Evolutionary conservation across 495 filamentous ascomycete genomes (phyloP).

Genomic region (Lindgomyces ingoldianus): DNA sequence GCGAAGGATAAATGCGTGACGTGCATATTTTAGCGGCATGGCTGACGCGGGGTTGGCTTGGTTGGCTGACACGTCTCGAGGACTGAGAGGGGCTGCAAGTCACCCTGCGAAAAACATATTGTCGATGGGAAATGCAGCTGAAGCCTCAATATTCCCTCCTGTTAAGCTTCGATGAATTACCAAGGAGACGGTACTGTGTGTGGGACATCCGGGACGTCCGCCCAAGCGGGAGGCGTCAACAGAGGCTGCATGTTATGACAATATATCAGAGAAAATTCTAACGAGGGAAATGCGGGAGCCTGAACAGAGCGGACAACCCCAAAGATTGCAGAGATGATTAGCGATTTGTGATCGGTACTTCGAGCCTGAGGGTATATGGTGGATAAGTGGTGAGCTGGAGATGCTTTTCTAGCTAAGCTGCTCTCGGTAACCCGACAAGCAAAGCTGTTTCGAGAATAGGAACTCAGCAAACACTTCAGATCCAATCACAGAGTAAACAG

Average conservation of each 20-base stretch:
- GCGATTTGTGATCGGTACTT: not conserved
- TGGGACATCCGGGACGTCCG: not conserved
- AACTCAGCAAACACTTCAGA: not conserved
- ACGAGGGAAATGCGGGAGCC: not conserved
- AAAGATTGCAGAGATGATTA: not conserved
- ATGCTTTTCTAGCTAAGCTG: not conserved
- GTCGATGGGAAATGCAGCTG: constrained; percentile 1
- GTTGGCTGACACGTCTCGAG: not conserved
- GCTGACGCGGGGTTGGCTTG: constrained; percentile 9
- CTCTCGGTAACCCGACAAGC: not conserved
- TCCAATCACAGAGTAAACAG: too few relatives aligned
- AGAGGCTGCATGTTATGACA: not conserved
- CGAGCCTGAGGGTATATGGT: too few relatives aligned
- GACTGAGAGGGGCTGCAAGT: constrained; percentile 9
- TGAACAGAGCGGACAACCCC: not conserved
- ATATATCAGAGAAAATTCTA: not conserved
- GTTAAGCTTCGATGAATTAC: constrained; percentile 7
- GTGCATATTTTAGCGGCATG: constrained; percentile 30
- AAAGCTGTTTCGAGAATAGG: not conserved
- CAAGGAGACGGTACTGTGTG: constrained; percentile 2
- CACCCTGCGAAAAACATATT: not conserved
- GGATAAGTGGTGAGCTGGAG: too few relatives aligned
- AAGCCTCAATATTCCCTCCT: constrained; percentile 6
- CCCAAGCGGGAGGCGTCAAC: not conserved
- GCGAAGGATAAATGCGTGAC: constrained; percentile 25